Evolutionary conservation across 352 stramenopile species (phyloP).

Genomic region (Globisporangium cylindrosporum): DNA sequence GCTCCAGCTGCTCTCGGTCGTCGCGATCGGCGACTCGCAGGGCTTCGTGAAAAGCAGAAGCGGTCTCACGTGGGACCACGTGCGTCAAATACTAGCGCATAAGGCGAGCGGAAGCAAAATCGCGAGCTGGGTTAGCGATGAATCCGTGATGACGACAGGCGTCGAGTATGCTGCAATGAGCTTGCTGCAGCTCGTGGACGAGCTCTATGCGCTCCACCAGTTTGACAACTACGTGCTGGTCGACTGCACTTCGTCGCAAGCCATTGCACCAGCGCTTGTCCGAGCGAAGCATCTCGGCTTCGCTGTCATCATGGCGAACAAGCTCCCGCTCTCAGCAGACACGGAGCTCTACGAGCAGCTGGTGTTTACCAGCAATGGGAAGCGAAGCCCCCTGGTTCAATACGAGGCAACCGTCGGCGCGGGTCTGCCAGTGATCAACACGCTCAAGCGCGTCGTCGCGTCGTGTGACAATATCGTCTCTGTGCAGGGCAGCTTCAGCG

Average conservation of each 20-base stretch:
- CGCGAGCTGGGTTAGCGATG: background rate
- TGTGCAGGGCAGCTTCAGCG: slow-evolving; percentile 56
- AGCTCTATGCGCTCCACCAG: slow-evolving; percentile 7
- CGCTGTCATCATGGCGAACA: slow-evolving; percentile 49
- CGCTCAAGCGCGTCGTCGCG: slow-evolving; percentile 44
- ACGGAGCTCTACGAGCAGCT: slow-evolving; percentile 36
- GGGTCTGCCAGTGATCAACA: slow-evolving; percentile 54
- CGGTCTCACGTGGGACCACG: background rate
- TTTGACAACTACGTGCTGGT: slow-evolving; percentile 24
- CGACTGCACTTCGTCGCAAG: slow-evolving; percentile 27
- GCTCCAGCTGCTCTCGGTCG: slow-evolving; percentile 10
- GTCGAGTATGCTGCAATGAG: background rate
- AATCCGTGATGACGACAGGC: too few species aligned
- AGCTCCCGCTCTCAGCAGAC: slow-evolving; percentile 36
- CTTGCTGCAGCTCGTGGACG: slow-evolving; percentile 11
- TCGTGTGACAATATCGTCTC: slow-evolving; percentile 42
- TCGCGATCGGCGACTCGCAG: slow-evolving; percentile 31
- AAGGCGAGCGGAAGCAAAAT: slow-evolving; percentile 1
- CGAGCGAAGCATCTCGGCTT: slow-evolving; percentile 22
- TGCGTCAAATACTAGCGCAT: background rate
- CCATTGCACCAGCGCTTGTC: slow-evolving; percentile 22
- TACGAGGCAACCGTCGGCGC: slow-evolving; percentile 65
- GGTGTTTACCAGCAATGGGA: slow-evolving; percentile 14
- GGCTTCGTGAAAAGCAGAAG: slow-evolving; percentile 13
- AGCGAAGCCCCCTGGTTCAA: slow-evolving; percentile 23